Base-by-base conservation (phyloP, 768 basidiomycete genomes). In the Russula compacta region DNA sequence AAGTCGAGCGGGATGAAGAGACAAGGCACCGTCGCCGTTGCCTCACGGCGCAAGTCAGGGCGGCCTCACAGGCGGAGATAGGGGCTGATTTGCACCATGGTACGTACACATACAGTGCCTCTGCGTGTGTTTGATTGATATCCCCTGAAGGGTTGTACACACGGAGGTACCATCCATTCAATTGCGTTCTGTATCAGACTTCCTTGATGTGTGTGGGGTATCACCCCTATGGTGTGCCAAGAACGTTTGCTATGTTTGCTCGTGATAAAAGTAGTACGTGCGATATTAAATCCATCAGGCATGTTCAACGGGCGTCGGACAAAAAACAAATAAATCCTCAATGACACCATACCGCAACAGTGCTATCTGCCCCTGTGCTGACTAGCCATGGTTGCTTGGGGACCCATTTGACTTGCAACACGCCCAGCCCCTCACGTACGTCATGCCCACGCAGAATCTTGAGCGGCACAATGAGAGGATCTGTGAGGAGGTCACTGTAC, bases 401-500 rank as follows among this genome's bases (percentile, higher is more conserved):
- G 61, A 87, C 89, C 95, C 97, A 99, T 71, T 80, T 84, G 59
- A 95, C 77, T 69, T 93, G 89, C 60, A 98, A 78, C 56, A 98
- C 95, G 42, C 97, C 97, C 24, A 98, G 80, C 1, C 89, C 90
- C 35, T 95, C 92, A 61, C 75, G 81, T 56, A 98, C 75, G 48
- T 81, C 77, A 73, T 98, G 97, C n/a, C 95, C 97, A 38, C 90
- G 80, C 49, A 99, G 79, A 55, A 98, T 95, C 75, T 98, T 98
- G 69, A 99, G 77, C 19, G 97, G 97, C 1, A 99, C 95, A 68
- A 99, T 98, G 60, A 98, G 78, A 36, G 97, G 95, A 74, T 99
- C 95, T 48, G 91, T 95, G 84, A 97, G 89, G 49, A 98, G 80
- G 72, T 99, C 97, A 69, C 83, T 88, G 76, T 90, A 98, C 48